Evolutionary conservation across 2,329 filamentous ascomycete genomes (phyloP), one percentile per base, ranked within the genome.

Genomic region (Fusarium palustre): DNA sequence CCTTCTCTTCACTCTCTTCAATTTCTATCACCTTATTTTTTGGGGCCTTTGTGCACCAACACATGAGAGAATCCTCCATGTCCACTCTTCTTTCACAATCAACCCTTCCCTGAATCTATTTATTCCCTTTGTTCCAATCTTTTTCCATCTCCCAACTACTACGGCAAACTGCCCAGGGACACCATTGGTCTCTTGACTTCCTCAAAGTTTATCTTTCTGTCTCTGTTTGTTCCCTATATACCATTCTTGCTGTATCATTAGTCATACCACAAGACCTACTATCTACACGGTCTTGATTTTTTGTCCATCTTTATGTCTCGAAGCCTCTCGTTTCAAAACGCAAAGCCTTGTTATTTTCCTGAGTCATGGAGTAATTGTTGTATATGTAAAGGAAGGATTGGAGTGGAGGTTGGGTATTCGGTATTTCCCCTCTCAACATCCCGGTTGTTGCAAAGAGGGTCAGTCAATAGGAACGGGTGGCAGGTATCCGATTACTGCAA

Each of bases 201-300:
- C 41, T 46, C 31, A 30, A 41, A 45, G 38, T 49, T 54, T 39
- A 45, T 41, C 30, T 45, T 33, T 39, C 47, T 28, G 16, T 15
- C 39, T 39, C 30, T 39, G 16, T 36, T 24, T 49, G 20, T 39
- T 53, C 53, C 42, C 55, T 45, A 52, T 74, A 71, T 73, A 71
- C 68, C 66, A 70, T 73, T 69, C 65, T 59, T 66, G 33, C 31
- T 59, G 68, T 73, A 73, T 56, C 66, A 63, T 70, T 71, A 72
- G 38, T 65, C 59, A 55, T 62, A 64, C 45, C 54, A 55, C 43
- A 58, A 56, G 66, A 49, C 53, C 25, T 49, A 33, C 10, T 25
- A 28, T 28, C 28, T 28, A 30, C 20, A 54, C 24, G 18, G 57
- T 48, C 63, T 71, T 59, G 28, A 11, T 68, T 63, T 55, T 53